A percentile compares a stretch with the other conserved stretches of the same genome.
Evolutionary conservation across 352 stramenopile species (phyloP).

Genomic region (Pythium oligandrum): DNA sequence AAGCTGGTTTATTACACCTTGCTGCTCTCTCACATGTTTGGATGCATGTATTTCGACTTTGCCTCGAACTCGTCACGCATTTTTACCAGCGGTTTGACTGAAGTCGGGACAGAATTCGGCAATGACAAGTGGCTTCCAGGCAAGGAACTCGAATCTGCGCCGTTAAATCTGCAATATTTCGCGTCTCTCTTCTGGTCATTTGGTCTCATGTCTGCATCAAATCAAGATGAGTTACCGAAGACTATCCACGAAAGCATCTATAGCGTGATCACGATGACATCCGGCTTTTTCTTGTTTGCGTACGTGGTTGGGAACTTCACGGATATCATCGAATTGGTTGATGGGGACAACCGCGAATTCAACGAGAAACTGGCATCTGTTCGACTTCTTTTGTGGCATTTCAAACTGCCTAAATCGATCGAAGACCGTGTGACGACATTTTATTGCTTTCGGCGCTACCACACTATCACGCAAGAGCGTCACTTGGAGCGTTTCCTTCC

Average conservation of each 20-base stretch:
- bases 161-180: constrained; percentile 25
- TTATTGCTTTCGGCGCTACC: constrained; percentile 49
- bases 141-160: constrained; percentile 18
- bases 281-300: constrained; percentile 38
- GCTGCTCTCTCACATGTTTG: constrained; percentile 42
- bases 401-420: constrained; percentile 29
- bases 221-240: constrained; percentile 31
- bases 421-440: constrained; percentile 36
- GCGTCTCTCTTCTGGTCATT: constrained; percentile 37
- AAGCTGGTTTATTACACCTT: constrained; percentile 59
- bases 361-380: constrained; percentile 39
- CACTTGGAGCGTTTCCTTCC: constrained; percentile 38
- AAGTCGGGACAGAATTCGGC: constrained; percentile 26
- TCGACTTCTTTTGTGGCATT: constrained; percentile 35
- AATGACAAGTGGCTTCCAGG: constrained; percentile 32
- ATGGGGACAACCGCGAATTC: constrained; percentile 48
- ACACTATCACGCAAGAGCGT: constrained; percentile 50
- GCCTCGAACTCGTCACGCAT: constrained; percentile 31
- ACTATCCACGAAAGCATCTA: constrained; percentile 29
- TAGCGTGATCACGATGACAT: constrained; percentile 34
- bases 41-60: constrained; percentile 55
- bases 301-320: constrained; percentile 47
- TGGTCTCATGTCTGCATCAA: constrained; percentile 36
- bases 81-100: constrained; percentile 1
- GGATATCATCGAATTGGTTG: constrained; percentile 38